A percentile compares a stretch with the other conserved stretches of the same genome.
Conservation (phyloP, 2,329 filamentous ascomycete species). For the Penicillium fuscoglaucum region DNA sequence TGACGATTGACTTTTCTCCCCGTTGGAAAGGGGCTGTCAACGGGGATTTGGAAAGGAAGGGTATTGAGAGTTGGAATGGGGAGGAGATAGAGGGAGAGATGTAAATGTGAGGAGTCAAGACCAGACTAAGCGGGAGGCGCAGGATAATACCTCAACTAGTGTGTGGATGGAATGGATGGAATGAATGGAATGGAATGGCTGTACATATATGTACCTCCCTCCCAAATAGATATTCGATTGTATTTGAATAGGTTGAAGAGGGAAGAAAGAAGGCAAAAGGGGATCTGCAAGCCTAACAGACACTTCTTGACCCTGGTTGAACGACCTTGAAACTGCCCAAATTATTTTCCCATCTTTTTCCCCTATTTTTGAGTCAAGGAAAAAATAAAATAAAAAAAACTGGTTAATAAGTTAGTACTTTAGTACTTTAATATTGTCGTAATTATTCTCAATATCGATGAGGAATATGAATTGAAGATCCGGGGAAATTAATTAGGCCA, state of each 20-base stretch:
- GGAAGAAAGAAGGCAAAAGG: constrained; percentile 7
- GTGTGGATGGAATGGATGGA: constrained; percentile 1
- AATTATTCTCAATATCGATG: too few species aligned
- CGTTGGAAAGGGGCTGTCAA: neutral
- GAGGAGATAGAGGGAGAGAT: constrained; percentile 7
- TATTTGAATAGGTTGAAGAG: neutral
- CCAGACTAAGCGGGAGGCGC: constrained; percentile 19
- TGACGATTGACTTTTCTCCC: constrained; percentile 19
- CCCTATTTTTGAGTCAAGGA: neutral
- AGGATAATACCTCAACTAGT: constrained; percentile 14
- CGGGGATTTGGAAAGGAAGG: neutral
- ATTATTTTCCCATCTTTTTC: neutral
- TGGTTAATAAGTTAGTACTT: neutral
- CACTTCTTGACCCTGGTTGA: constrained; percentile 1
- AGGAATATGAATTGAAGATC: constrained; percentile 18
- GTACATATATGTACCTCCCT: neutral
- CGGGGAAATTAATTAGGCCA: constrained; percentile 15
- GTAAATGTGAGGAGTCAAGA: constrained; percentile 27
- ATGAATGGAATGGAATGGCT: neutral
- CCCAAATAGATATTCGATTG: neutral
- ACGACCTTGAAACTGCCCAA: neutral
- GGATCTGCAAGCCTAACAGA: constrained; percentile 8
- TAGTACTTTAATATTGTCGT: too few species aligned
- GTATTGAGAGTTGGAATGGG: constrained; percentile 1
- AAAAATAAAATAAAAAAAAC: neutral